Base-by-base conservation (phyloP, 129 eudicot species). In the Scalesia atractyloides region DNA sequence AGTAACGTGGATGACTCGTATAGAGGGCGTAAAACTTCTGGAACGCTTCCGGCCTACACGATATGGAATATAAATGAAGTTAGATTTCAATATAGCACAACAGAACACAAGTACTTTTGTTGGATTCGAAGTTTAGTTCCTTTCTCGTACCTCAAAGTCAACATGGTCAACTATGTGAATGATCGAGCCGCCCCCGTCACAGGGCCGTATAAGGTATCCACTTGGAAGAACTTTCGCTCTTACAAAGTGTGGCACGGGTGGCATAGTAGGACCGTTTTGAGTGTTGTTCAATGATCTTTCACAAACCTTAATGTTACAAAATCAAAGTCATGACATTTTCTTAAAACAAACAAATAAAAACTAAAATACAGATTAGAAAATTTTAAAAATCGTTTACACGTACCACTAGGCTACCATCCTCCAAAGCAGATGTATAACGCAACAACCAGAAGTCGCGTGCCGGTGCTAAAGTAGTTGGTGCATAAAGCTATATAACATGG, bases 361-460 rank as follows among this genome's bases (percentile, higher is more conserved):
- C 3, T 30, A 30, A 0, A 30, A 3, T 12, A 41, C 15, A 22
- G 41, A 72, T 18, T 34, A 41, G 24, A 76, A 54, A 52, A 7
- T 30, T 30, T 30, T 10, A 43, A 59, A 62, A 9, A 26, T 8
- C 54, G 24, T n/a, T 44, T 66, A 68, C 17, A 63, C 78, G 17
- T 88, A 91, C 97, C 97, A 91, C 97, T 66, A 91, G 89, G 78
- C 97, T 91, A 16, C 97, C 97, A 52, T 91, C 92, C 67, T 91
- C 97, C 82, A 88, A 79, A 61, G 82, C 84, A 68, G 96, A 81
- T 24, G 97, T 91, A 73, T 91, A 91, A 37, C 97, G 90, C 48
- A 91, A 76, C 70, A 88, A 44, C 97, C 97, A 91, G 79, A 91
- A 91, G 77, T 91, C 97, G 57, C 97, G 96, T 50, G 91, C 93